These are phyloP conservation scores for Arthroderma sp. DNA, from an alignment of 2,329 filamentous ascomycete species.

Conservation along the genomic window DNA sequence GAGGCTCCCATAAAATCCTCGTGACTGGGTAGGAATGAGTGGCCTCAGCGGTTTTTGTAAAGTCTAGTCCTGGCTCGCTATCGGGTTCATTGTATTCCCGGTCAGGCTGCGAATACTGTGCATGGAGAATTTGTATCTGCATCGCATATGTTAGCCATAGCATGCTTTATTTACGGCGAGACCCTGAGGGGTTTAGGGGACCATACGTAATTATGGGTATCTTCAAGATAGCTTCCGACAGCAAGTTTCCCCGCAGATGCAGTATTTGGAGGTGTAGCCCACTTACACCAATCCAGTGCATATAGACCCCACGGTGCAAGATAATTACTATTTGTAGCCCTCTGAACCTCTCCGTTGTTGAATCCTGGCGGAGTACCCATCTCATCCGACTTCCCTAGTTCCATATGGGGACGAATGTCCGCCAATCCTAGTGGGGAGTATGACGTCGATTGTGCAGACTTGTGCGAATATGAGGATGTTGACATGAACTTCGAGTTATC, in stretches of 20 bases:
- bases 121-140: conserved; percentile 94
- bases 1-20: conserved; percentile 87
- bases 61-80: conserved; percentile 69
- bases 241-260: conserved; percentile 79
- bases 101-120: conserved; percentile 58
- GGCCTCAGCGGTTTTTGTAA: conserved; percentile 85
- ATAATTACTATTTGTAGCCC: conserved; percentile 73
- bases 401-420: conserved; percentile 77
- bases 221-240: conserved; percentile 89
- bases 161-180: not conserved
- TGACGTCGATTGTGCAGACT: conserved; percentile 47
- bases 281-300: conserved; percentile 98
- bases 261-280: conserved; percentile 57
- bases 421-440: conserved; percentile 84
- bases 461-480: conserved; percentile 29
- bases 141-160: conserved; percentile 9
- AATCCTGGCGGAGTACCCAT: conserved; percentile 44
- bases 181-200: not conserved
- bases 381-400: conserved; percentile 65
- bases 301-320: conserved; percentile 90
- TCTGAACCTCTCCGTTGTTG: conserved; percentile 54
- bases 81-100: conserved; percentile 48
- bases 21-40: conserved; percentile 97
- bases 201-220: conserved; percentile 90
- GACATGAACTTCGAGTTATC: conserved; percentile 52